Conservation (phyloP, 179 eudicot genomes). For the Beta corolliflora region DNA sequence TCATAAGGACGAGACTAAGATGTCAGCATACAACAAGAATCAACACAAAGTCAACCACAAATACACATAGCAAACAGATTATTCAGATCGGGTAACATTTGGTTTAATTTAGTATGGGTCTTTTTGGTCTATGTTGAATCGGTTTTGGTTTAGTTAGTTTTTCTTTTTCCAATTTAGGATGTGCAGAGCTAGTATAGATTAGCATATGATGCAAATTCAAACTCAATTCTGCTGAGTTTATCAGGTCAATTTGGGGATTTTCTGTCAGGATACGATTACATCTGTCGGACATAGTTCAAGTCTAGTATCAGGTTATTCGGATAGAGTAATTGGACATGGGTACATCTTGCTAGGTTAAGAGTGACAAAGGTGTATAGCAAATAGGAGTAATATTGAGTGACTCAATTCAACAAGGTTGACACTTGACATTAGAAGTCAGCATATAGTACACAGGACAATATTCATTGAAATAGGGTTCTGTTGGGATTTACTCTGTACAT, state of each 20-base stretch:
- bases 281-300: not conserved
- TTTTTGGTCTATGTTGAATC: too few relatives aligned
- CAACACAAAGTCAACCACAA: too few relatives aligned
- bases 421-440: not conserved
- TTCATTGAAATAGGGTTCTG: not conserved
- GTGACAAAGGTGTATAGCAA: not conserved
- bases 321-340: not conserved
- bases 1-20: too few relatives aligned
- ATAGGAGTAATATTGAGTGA: not conserved
- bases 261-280: not conserved
- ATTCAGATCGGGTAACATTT: not conserved
- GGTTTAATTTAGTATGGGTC: too few relatives aligned
- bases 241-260: not conserved
- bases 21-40: not conserved
- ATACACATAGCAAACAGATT: too few relatives aligned
- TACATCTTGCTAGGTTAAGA: not conserved
- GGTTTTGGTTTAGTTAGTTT: not conserved
- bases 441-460: not conserved
- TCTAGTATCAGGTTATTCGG: not conserved
- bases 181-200: not conserved
- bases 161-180: not conserved
- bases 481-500: not conserved
- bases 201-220: not conserved
- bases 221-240: not conserved
- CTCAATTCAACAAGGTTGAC: not conserved